Conservation (phyloP, 306 rosid genomes). For the Castanea sativa region DNA sequence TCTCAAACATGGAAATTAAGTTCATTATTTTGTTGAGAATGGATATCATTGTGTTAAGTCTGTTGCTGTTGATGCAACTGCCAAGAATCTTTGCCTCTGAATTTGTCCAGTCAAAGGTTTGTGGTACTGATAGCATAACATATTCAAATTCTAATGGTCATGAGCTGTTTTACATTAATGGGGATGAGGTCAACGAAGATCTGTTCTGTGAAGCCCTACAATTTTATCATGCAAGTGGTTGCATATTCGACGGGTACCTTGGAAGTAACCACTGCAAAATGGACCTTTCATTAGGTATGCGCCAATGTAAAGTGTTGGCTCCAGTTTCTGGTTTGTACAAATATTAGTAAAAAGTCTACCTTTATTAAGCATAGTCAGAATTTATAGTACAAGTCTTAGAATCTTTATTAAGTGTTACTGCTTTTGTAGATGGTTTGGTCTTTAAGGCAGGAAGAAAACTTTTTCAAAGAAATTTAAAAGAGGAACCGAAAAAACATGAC, state of each 20-base stretch:
- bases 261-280: conserved; percentile 41
- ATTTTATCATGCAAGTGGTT: conserved; percentile 52
- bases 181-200: conserved; percentile 44
- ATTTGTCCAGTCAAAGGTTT: conserved; percentile 43
- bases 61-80: conserved; percentile 47
- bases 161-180: conserved; percentile 58
- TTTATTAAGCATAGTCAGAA: neutral
- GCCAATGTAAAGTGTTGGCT: neutral
- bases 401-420: conserved; percentile 20
- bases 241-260: conserved; percentile 44
- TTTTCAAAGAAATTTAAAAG: conserved; percentile 35
- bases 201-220: conserved; percentile 58
- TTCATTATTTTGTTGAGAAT: conserved; percentile 34
- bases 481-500: conserved; percentile 14
- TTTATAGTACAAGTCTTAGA: neutral
- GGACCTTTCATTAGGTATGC: conserved; percentile 55
- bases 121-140: conserved; percentile 49
- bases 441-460: conserved; percentile 62
- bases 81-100: conserved; percentile 47
- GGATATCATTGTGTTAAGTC: conserved; percentile 33
- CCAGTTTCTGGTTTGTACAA: conserved; percentile 9
- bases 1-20: conserved; percentile 20
- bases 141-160: conserved; percentile 44
- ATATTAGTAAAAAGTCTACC: conserved; percentile 2
- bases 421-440: conserved; percentile 48